Evolutionary conservation across 768 basidiomycete species (phyloP).

Genomic region (Termitomyces sp.): DNA sequence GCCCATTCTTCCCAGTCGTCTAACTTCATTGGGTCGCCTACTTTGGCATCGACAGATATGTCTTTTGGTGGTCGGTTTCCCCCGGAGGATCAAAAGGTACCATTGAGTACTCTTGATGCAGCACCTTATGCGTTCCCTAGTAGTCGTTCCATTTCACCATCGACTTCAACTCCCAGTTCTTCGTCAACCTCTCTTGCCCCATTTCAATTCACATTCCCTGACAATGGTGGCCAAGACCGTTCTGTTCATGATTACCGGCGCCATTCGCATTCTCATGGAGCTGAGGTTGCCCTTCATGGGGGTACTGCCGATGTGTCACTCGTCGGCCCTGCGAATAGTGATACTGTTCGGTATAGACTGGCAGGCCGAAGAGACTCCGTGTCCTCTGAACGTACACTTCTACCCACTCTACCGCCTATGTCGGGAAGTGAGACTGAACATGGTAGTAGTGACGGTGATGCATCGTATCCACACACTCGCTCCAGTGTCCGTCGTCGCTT

Average conservation of each 20-base stretch:
- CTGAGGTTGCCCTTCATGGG: conserved; percentile 68
- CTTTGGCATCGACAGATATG: conserved; percentile 35
- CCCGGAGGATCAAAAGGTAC: conserved; percentile 53
- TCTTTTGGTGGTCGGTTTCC: conserved; percentile 23
- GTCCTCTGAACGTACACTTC: conserved; percentile 41
- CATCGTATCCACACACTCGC: conserved; percentile 35
- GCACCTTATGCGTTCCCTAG: conserved; percentile 56
- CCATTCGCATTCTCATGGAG: conserved; percentile 42
- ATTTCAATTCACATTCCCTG: conserved; percentile 63
- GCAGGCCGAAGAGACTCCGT: conserved; percentile 43
- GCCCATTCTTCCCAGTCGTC: conserved; percentile 48
- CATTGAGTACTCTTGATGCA: conserved; percentile 45
- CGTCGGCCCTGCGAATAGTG: conserved; percentile 37
- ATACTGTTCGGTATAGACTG: conserved; percentile 58
- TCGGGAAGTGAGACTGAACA: conserved; percentile 48
- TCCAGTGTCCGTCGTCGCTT: conserved; percentile 44
- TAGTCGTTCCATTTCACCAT: conserved; percentile 72
- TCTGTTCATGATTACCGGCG: conserved; percentile 66
- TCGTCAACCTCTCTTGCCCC: conserved; percentile 63
- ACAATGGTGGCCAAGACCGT: conserved; percentile 50
- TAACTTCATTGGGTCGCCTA: conserved; percentile 54
- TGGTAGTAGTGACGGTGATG: conserved; percentile 54
- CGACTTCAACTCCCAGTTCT: conserved; percentile 50
- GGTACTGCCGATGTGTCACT: conserved; percentile 70
- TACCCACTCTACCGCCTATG: conserved; percentile 44